Conservation (phyloP, 2,329 filamentous ascomycete genomes). For the Lecanicillium sp. region DNA sequence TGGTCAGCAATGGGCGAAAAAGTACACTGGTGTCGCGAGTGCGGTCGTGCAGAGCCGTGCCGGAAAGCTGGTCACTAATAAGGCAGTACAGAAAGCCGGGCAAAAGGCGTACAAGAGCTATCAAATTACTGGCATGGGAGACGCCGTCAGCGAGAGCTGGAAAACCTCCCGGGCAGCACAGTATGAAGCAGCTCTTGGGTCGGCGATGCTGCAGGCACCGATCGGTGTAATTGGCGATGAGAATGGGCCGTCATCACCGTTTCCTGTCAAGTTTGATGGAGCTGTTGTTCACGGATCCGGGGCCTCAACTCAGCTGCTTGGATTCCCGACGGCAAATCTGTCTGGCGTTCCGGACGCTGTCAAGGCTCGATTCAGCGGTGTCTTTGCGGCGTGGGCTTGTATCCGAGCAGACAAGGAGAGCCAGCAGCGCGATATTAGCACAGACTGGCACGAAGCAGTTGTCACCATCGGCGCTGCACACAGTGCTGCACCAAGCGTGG, state of each 20-base stretch:
- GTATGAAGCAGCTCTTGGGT: conserved; percentile 27
- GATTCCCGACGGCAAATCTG: conserved; percentile 48
- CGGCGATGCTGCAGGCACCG: conserved; percentile 23
- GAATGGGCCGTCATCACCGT: conserved; percentile 43
- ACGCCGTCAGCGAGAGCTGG: conserved; percentile 19
- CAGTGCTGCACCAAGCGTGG: conserved; percentile 35
- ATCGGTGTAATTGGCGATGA: conserved; percentile 37
- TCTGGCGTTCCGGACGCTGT: conserved; percentile 43
- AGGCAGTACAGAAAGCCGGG: conserved; percentile 29
- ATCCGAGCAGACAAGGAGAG: conserved; percentile 26
- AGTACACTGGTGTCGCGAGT: conserved; percentile 30
- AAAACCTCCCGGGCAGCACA: conserved; percentile 27
- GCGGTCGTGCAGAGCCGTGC: conserved; percentile 32
- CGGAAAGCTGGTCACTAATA: conserved; percentile 26
- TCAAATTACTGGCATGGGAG: conserved; percentile 16
- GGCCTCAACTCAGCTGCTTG: conserved; percentile 28
- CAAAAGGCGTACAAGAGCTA: conserved; percentile 30
- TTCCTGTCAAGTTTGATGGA: conserved; percentile 44
- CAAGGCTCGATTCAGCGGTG: conserved; percentile 46
- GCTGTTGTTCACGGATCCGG: conserved; percentile 38
- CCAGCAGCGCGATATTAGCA: conserved; percentile 18
- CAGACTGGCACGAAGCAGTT: conserved; percentile 51
- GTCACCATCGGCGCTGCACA: conserved; percentile 47
- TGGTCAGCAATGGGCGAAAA: conserved; percentile 35
- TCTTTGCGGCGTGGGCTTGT: conserved; percentile 59